Percentiles rank a stretch among this genome's conserved stretches.
These are phyloP conservation scores for Phytophthora pseudosyringae DNA, from an alignment of 352 stramenopile genomes.

Conservation along the genomic window DNA sequence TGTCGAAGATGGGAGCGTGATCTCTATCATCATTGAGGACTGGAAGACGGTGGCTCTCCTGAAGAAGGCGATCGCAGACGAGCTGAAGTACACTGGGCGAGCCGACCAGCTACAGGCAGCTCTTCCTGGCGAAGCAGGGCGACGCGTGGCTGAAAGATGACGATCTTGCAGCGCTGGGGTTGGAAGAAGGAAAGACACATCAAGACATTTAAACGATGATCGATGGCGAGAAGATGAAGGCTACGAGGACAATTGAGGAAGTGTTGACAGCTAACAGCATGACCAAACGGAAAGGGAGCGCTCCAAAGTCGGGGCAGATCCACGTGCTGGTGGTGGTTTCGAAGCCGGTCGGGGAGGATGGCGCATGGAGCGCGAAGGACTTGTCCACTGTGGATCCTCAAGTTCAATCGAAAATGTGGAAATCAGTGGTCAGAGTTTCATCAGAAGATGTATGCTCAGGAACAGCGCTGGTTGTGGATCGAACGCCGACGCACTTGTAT, in stretches of 20 bases:
- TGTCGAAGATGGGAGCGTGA: too few relatives aligned
- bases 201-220: too few relatives aligned
- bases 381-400: not conserved
- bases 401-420: constrained; percentile 1
- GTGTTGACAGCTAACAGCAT: too few relatives aligned
- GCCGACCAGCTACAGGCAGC: constrained; percentile 8
- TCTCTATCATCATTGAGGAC: too few relatives aligned
- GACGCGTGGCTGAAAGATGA: constrained; percentile 23
- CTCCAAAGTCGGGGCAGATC: not conserved
- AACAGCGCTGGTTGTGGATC: constrained; percentile 3
- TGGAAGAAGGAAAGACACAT: too few relatives aligned
- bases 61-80: not conserved
- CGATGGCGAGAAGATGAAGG: too few relatives aligned
- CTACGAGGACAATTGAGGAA: too few relatives aligned
- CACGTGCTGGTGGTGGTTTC: not conserved
- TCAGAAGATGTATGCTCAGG: not conserved
- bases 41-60: not conserved
- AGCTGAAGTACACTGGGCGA: not conserved
- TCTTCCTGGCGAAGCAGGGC: constrained; percentile 36
- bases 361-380: not conserved
- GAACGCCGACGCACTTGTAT: constrained; percentile 2
- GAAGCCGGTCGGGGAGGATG: too few relatives aligned
- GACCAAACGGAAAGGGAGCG: too few relatives aligned
- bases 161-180: too few relatives aligned
- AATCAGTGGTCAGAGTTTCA: not conserved